A percentile compares a stretch with the other conserved stretches of the same genome.
phyloP scores from a whole-genome alignment of 805 yeast genomes.

The Barnettozyma salicaria region DNA sequence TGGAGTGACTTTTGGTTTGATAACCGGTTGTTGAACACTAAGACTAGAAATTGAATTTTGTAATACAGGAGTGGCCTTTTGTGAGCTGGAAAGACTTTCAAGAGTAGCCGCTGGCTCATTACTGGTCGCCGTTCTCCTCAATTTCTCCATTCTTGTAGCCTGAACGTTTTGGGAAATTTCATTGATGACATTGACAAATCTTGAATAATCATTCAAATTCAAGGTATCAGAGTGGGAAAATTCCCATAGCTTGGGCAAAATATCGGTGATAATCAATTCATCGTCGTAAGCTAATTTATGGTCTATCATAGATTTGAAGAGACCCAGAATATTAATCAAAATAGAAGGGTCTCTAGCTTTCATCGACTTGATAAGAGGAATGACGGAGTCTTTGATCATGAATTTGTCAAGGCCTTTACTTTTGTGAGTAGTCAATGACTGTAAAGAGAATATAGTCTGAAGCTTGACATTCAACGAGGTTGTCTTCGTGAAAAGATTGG shows the following conservation, averaged over 20 bases:
- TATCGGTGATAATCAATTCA: slow-evolving; percentile 44
- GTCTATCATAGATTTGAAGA: slow-evolving; percentile 32
- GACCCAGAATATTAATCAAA: slow-evolving; percentile 41
- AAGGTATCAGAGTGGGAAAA: slow-evolving; percentile 43
- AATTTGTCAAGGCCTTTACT: slow-evolving; percentile 62
- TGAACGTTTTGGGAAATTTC: slow-evolving; percentile 40
- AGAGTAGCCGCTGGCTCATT: neutral
- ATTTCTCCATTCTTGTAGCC: slow-evolving; percentile 23
- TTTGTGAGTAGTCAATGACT: slow-evolving; percentile 40
- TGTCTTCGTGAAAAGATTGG: slow-evolving; percentile 75
- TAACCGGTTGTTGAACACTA: slow-evolving; percentile 2
- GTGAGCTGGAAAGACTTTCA: no score
- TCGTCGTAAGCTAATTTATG: slow-evolving; percentile 30
- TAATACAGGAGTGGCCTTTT: no score
- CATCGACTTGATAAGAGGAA: slow-evolving; percentile 73
- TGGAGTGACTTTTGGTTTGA: slow-evolving; percentile 19
- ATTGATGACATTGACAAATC: slow-evolving; percentile 35
- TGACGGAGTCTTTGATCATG: slow-evolving; percentile 65
- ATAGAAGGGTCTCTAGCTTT: slow-evolving; percentile 72
- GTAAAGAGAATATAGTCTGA: slow-evolving; percentile 56
- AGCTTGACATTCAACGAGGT: slow-evolving; percentile 76
- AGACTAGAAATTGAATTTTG: slow-evolving; percentile 8
- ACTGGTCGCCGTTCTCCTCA: slow-evolving; percentile 17
- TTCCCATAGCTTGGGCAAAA: slow-evolving; percentile 48
- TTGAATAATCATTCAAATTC: slow-evolving; percentile 35